Evolutionary conservation across 1,139 yeast species (phyloP).

Genomic region (Hansenula sp.): DNA sequence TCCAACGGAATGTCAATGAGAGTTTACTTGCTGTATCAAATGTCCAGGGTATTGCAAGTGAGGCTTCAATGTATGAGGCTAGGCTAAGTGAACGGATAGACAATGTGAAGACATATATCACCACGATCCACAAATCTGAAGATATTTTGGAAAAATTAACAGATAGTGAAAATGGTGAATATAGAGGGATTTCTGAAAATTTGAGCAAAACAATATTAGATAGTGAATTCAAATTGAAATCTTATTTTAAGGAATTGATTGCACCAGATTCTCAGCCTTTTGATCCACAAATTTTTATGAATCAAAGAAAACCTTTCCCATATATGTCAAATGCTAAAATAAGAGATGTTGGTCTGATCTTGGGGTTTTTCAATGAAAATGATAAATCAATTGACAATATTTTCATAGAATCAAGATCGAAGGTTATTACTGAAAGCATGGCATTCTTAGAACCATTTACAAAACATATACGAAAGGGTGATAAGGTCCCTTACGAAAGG

Average conservation of each 20-base stretch:
- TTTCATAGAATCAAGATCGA: constrained; percentile 44
- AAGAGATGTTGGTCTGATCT: constrained; percentile 37
- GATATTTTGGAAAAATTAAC: constrained; percentile 32
- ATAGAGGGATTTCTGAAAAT: constrained; percentile 34
- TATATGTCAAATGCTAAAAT: constrained; percentile 32
- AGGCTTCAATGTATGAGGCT: constrained; percentile 50
- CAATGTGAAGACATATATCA: constrained; percentile 31
- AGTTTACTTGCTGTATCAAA: constrained; percentile 58
- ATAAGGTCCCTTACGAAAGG: constrained; percentile 51
- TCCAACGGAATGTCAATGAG: constrained; percentile 56
- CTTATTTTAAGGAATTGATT: constrained; percentile 26
- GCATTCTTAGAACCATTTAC: constrained; percentile 44
- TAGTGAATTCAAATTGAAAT: constrained; percentile 31
- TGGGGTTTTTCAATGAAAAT: constrained; percentile 41
- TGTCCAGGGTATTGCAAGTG: constrained; percentile 63
- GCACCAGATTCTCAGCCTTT: constrained; percentile 30
- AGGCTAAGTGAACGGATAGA: constrained; percentile 29
- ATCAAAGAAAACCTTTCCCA: constrained; percentile 35
- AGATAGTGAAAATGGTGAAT: constrained; percentile 28
- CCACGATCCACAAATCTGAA: constrained; percentile 35
- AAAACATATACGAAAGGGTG: constrained; percentile 34
- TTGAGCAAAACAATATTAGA: constrained; percentile 25
- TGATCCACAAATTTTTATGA: constrained; percentile 36
- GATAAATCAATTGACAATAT: constrained; percentile 38
- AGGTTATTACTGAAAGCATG: constrained; percentile 38